These are phyloP conservation scores for Phytophthora hybrid DNA, from an alignment of 352 stramenopile genomes.

Conservation along the genomic window DNA sequence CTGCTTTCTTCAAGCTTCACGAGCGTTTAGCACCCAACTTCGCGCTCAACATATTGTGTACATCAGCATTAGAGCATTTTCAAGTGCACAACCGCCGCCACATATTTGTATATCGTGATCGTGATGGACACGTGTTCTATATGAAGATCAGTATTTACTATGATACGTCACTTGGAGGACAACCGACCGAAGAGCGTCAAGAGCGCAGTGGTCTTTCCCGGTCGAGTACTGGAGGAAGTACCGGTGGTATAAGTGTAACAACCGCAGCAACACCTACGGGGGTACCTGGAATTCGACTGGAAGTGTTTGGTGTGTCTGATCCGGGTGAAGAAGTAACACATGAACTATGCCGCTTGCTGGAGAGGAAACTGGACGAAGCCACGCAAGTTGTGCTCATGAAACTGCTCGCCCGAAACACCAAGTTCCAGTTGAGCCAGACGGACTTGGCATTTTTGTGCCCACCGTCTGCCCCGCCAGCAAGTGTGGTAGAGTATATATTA, in stretches of 20 bases:
- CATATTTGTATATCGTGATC: slow-evolving; percentile 89
- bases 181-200: slow-evolving; percentile 38
- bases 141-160: slow-evolving; percentile 86
- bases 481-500: slow-evolving; percentile 55
- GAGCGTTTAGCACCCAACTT: slow-evolving; percentile 82
- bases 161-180: slow-evolving; percentile 19
- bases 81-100: slow-evolving; percentile 91
- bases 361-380: slow-evolving; percentile 89
- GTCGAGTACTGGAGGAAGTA: slow-evolving; percentile 38
- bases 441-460: slow-evolving; percentile 86
- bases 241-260: slow-evolving; percentile 14
- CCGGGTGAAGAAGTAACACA: slow-evolving; percentile 87
- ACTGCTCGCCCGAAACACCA: slow-evolving; percentile 81
- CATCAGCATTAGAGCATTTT: slow-evolving; percentile 88
- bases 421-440: slow-evolving; percentile 81
- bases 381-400: slow-evolving; percentile 91
- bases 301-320: slow-evolving; percentile 87
- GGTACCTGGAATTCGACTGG: slow-evolving; percentile 66
- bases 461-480: slow-evolving; percentile 47
- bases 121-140: slow-evolving; percentile 89
- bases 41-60: slow-evolving; percentile 85
- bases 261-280: slow-evolving; percentile 22
- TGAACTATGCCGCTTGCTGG: slow-evolving; percentile 80
- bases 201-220: slow-evolving; percentile 30
- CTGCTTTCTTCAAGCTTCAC: slow-evolving; percentile 80